Evolutionary conservation across 768 basidiomycete species (phyloP).

Genomic region (Lentinula sp.): DNA sequence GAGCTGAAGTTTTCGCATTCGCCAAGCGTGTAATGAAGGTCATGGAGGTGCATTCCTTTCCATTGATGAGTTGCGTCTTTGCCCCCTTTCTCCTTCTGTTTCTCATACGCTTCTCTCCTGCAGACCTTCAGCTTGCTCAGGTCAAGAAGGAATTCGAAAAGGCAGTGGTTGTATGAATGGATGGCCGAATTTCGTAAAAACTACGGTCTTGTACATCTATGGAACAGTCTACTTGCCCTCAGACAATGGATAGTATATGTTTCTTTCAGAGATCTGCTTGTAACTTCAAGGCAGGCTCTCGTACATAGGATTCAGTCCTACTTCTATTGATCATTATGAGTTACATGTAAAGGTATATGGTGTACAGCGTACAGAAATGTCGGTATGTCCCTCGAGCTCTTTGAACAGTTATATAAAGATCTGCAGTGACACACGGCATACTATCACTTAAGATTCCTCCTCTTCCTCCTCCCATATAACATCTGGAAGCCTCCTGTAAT

Average conservation of each 20-base stretch:
- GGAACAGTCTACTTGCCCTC: too few species aligned
- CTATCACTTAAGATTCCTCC: background rate
- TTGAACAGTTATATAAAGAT: too few species aligned
- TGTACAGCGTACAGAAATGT: background rate
- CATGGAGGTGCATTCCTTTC: background rate
- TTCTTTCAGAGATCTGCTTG: too few species aligned
- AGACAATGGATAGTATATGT: too few species aligned
- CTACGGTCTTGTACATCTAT: too few species aligned
- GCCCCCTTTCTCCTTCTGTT: background rate
- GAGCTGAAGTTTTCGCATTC: background rate
- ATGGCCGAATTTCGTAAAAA: too few species aligned
- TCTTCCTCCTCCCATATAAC: background rate
- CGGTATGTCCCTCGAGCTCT: background rate
- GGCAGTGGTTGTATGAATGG: background rate
- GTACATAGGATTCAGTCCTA: background rate
- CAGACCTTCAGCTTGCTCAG: constrained; percentile 23
- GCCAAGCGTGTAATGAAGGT: background rate
- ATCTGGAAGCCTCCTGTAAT: background rate
- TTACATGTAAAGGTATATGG: background rate
- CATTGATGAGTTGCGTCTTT: constrained; percentile 2
- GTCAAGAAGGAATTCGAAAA: constrained; percentile 12
- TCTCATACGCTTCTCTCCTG: too few species aligned
- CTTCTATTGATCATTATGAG: background rate
- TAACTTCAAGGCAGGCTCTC: too few species aligned
- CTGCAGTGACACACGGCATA: too few species aligned